These are phyloP conservation scores for Fusarium stilboides DNA, from an alignment of 2,329 filamentous ascomycete species.

Conservation along the genomic window DNA sequence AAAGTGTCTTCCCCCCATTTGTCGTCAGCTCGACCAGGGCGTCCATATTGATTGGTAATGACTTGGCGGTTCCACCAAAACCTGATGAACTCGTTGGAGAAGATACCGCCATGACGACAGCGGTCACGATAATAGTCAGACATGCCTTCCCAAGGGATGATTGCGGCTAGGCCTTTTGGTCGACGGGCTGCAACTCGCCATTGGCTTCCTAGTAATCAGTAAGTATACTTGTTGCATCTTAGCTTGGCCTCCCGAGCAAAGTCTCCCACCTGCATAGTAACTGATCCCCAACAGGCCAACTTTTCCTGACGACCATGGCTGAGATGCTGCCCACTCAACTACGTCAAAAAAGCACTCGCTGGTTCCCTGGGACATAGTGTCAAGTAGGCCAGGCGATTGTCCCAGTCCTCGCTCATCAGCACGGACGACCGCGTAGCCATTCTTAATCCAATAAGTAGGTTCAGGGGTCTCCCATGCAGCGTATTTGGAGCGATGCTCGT, in stretches of 20 bases:
- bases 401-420: slow-evolving; percentile 66
- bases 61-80: slow-evolving; percentile 51
- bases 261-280: slow-evolving; percentile 65
- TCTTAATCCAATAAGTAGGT: slow-evolving; percentile 68
- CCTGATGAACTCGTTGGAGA: slow-evolving; percentile 70
- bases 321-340: slow-evolving; percentile 64
- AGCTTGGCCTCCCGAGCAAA: too few relatives aligned
- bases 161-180: slow-evolving; percentile 63
- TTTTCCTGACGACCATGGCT: slow-evolving; percentile 63
- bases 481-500: slow-evolving; percentile 66
- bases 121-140: slow-evolving; percentile 70
- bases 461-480: slow-evolving; percentile 74
- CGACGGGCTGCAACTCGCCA: slow-evolving; percentile 65
- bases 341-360: slow-evolving; percentile 65
- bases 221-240: too few relatives aligned
- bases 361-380: slow-evolving; percentile 65
- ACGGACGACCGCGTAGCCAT: slow-evolving; percentile 70
- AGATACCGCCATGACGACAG: slow-evolving; percentile 73
- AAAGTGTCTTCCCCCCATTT: slow-evolving; percentile 71
- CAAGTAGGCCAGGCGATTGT: slow-evolving; percentile 63
- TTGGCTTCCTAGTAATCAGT: too few relatives aligned
- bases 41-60: slow-evolving; percentile 75
- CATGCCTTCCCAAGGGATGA: slow-evolving; percentile 67
- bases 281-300: slow-evolving; percentile 64
- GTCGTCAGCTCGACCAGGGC: slow-evolving; percentile 62